These are phyloP conservation scores for Collybia sp. DNA, from an alignment of 768 basidiomycete genomes.

Conservation along the genomic window DNA sequence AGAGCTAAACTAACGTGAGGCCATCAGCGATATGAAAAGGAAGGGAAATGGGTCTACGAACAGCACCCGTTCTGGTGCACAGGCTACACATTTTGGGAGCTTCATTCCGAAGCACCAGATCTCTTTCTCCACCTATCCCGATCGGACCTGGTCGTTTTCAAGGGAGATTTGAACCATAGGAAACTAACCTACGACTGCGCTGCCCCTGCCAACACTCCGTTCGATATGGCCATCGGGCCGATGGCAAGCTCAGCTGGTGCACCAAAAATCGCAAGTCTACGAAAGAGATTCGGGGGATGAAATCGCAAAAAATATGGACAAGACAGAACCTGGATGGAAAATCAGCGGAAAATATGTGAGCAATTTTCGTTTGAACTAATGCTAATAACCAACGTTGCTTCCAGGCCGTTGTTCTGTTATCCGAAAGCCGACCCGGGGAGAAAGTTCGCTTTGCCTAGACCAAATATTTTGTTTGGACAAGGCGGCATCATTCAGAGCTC, in stretches of 20 bases:
- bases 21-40: conserved; percentile 78
- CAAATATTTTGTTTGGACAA: too few species aligned
- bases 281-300: conserved; percentile 71
- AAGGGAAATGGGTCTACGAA: conserved; percentile 93
- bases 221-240: conserved; percentile 87
- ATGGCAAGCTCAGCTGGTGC: conserved; percentile 88
- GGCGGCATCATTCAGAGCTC: too few species aligned
- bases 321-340: conserved; percentile 91
- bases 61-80: conserved; percentile 95
- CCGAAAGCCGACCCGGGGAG: conserved; percentile 86
- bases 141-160: conserved; percentile 90
- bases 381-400: conserved; percentile 2
- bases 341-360: conserved; percentile 95
- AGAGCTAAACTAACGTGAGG: conserved; percentile 2
- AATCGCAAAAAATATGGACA: conserved; percentile 75
- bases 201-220: conserved; percentile 82
- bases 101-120: conserved; percentile 81
- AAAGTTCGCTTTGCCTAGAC: conserved; percentile 69
- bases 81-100: conserved; percentile 93
- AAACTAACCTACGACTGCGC: conserved; percentile 87
- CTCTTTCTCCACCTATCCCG: conserved; percentile 88
- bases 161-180: conserved; percentile 92
- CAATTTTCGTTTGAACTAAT: conserved; percentile 10
- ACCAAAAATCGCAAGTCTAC: conserved; percentile 78
- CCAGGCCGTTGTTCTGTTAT: conserved; percentile 83